Conservation (phyloP, 192 early-diverging fungal species). For the Backusella psychrophila region DNA sequence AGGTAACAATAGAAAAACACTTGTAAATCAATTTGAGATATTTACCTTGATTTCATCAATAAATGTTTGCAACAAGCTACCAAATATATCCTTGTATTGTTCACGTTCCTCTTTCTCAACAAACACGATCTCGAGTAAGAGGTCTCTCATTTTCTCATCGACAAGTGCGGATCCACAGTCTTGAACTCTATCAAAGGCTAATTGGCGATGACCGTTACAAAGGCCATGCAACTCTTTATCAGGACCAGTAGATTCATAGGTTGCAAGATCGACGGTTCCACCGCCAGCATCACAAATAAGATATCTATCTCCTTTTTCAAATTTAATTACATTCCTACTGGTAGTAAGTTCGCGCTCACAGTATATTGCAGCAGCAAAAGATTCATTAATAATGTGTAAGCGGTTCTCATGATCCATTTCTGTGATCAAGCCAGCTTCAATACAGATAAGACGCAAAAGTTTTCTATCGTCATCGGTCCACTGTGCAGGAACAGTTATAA, state of each 20-base stretch:
- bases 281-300: constrained; percentile 14
- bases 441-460: background rate
- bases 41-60: background rate
- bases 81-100: background rate
- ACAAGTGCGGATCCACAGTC: background rate
- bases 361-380: background rate
- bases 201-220: background rate
- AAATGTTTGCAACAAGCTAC: background rate
- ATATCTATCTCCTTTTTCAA: background rate
- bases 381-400: constrained; percentile 1
- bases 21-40: background rate
- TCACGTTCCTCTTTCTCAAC: background rate
- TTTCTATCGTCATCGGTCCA: background rate
- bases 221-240: background rate
- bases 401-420: constrained; percentile 6
- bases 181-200: background rate
- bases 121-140: background rate
- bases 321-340: background rate
- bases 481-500: constrained; percentile 8
- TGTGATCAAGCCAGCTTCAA: background rate
- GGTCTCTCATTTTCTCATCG: background rate
- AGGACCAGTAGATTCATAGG: background rate
- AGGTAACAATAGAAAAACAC: background rate
- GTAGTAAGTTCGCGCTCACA: background rate
- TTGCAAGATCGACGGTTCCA: constrained; percentile 14